Evolutionary conservation across 306 rosid species (phyloP).

Genomic region (Alnus rubra): DNA sequence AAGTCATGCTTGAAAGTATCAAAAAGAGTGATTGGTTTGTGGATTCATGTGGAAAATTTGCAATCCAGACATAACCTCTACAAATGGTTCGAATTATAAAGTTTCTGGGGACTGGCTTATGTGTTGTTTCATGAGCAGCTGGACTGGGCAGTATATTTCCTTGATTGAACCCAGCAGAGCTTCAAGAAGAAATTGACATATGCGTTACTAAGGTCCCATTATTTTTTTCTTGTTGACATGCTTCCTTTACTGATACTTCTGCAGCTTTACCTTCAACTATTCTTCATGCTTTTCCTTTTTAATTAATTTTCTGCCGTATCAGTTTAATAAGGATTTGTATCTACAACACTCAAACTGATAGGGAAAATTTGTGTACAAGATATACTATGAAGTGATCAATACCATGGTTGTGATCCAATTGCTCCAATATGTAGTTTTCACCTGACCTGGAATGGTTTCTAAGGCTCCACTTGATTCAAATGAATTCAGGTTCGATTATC

Average conservation of each 20-base stretch:
- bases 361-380: background rate
- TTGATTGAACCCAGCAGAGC: background rate
- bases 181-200: background rate
- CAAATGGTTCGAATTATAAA: background rate
- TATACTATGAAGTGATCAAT: background rate
- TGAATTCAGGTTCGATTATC: constrained; percentile 5
- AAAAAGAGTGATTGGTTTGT: background rate
- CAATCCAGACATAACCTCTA: background rate
- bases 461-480: background rate
- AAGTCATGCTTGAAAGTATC: background rate
- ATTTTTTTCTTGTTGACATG: background rate
- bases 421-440: background rate
- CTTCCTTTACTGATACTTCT: background rate
- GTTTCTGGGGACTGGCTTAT: background rate
- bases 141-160: background rate
- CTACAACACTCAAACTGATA: background rate
- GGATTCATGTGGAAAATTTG: background rate
- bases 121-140: background rate
- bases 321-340: background rate
- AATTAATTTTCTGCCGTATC: too few relatives aligned
- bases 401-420: background rate
- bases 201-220: background rate
- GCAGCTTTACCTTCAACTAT: background rate
- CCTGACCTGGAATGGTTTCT: too few relatives aligned
- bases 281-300: background rate